Conservation (phyloP, 2,329 filamentous ascomycete genomes). For the Xylaria polymorpha region DNA sequence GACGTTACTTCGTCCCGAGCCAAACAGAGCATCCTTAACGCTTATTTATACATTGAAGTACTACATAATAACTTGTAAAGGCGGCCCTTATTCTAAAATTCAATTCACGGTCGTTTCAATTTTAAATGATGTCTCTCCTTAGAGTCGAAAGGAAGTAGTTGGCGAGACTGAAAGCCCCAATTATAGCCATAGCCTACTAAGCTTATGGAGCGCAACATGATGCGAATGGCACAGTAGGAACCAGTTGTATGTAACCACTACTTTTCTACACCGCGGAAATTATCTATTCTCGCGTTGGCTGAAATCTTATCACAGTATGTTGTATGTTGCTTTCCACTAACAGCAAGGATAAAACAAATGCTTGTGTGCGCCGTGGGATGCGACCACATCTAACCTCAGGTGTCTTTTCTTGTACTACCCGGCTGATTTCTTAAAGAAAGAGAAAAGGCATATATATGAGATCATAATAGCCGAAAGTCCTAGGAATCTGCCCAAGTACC, state of each 20-base stretch:
- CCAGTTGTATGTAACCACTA: not conserved
- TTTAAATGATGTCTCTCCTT: not conserved
- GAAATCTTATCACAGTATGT: not conserved
- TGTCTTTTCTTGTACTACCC: not conserved
- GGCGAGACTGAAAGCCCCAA: not conserved
- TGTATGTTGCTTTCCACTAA: not conserved
- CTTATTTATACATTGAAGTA: not conserved
- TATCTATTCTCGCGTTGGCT: not conserved
- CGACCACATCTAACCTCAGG: not conserved
- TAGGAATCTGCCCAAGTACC: not conserved
- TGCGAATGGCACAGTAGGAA: not conserved
- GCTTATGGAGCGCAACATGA: not conserved
- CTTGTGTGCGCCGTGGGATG: not conserved
- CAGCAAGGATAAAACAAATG: not conserved
- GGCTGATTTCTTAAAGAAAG: not conserved
- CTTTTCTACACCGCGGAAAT: not conserved
- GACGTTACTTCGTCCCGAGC: not conserved
- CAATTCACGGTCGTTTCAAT: not conserved
- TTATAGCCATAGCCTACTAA: not conserved
- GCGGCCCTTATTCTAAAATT: too few relatives aligned
- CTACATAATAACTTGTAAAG: not conserved
- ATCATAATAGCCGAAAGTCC: not conserved
- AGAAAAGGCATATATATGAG: not conserved
- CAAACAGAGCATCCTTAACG: not conserved
- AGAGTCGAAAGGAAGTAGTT: not conserved